Conservation (phyloP, 2,329 filamentous ascomycete species). For the Elsinoe arachidis region DNA sequence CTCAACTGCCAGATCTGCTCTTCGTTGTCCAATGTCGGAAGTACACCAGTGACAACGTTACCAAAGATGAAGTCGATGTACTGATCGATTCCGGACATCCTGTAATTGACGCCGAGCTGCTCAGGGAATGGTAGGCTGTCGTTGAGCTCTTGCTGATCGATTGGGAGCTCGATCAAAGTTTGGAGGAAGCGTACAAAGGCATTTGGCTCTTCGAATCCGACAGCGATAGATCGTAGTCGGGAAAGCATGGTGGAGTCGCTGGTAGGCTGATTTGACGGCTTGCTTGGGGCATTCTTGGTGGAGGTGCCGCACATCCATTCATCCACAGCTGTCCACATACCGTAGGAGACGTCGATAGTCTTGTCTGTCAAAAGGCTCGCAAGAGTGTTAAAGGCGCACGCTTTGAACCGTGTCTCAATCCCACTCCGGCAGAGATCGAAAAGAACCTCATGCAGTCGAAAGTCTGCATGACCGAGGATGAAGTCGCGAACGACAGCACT, state of each 20-base stretch:
- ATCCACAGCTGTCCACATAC: constrained; percentile 75
- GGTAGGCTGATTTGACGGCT: constrained; percentile 9
- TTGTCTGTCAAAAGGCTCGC: constrained; percentile 70
- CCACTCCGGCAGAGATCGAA: constrained; percentile 70
- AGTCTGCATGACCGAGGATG: constrained; percentile 58
- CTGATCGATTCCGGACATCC: constrained; percentile 78
- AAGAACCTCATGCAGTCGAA: constrained; percentile 64
- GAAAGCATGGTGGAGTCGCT: constrained; percentile 9
- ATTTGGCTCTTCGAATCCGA: constrained; percentile 75
- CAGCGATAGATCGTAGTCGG: constrained; percentile 58
- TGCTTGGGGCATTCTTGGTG: constrained; percentile 2
- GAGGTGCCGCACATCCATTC: constrained; percentile 59
- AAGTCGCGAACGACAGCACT: constrained; percentile 65
- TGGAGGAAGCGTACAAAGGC: constrained; percentile 73
- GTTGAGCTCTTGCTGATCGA: constrained; percentile 53
- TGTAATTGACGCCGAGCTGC: constrained; percentile 64
- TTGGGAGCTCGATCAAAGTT: constrained; percentile 59
- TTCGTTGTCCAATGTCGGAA: constrained; percentile 54
- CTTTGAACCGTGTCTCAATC: constrained; percentile 68
- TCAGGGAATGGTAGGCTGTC: constrained; percentile 82
- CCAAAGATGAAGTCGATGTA: constrained; percentile 89
- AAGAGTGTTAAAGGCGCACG: constrained; percentile 73
- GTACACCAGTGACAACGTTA: constrained; percentile 45
- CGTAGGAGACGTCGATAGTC: constrained; percentile 54
- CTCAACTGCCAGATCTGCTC: constrained; percentile 65